Evolutionary conservation across 2,329 filamentous ascomycete genomes (phyloP).

Genomic region (Talaromyces sp.): DNA sequence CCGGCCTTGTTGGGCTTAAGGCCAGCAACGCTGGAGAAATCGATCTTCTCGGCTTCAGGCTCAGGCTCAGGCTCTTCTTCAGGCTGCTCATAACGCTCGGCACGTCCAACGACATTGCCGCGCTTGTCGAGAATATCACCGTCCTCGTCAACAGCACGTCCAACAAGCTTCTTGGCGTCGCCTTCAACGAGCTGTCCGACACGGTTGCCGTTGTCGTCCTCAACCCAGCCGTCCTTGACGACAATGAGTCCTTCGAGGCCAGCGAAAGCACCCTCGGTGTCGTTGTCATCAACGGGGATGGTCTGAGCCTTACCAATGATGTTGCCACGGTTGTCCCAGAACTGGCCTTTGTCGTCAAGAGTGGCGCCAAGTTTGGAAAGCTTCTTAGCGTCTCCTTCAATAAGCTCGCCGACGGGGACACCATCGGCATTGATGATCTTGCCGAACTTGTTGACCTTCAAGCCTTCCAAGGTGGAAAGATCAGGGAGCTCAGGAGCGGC

Average conservation of each 20-base stretch:
- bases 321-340: constrained; percentile 62
- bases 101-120: constrained; percentile 60
- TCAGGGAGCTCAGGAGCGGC: constrained; percentile 25
- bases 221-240: constrained; percentile 47
- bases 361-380: constrained; percentile 41
- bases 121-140: constrained; percentile 61
- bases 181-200: constrained; percentile 56
- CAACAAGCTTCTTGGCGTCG: constrained; percentile 58
- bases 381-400: constrained; percentile 64
- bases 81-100: constrained; percentile 51
- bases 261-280: constrained; percentile 43
- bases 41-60: constrained; percentile 46
- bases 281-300: constrained; percentile 37
- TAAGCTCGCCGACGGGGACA: constrained; percentile 55
- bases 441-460: constrained; percentile 44
- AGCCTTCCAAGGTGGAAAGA: constrained; percentile 37
- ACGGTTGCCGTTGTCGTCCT: constrained; percentile 47
- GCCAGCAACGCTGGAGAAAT: constrained; percentile 54
- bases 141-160: constrained; percentile 59
- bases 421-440: constrained; percentile 45
- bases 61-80: constrained; percentile 45
- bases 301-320: constrained; percentile 59
- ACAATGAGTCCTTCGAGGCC: constrained; percentile 48
- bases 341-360: constrained; percentile 59
- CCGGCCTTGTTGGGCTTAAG: constrained; percentile 58